Evolutionary conservation across 2,329 filamentous ascomycete genomes (phyloP), one percentile per base, ranked within the genome.

Genomic region (Drechslerella dactyloides): DNA sequence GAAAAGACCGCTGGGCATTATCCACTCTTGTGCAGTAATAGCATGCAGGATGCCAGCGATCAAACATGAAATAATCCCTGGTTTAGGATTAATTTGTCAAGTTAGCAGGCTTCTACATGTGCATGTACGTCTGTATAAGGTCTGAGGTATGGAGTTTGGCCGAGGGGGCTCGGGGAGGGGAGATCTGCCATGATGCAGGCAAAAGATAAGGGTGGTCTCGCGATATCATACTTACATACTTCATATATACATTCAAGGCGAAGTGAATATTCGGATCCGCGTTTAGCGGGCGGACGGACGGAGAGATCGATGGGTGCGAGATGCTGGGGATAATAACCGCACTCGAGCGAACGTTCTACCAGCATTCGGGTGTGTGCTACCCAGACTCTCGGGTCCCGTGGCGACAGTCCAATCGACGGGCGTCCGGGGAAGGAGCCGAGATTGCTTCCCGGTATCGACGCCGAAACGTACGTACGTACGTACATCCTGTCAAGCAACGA

Each of bases 311-410:
- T 42, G 11, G 11, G 15, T 42, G 37, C 15, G 37, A 42, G 37
- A 33, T 33, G 27, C 27, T 33, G 27, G 3, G 37, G n/a, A 42
- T n/a, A 42, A 42, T 42, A 11, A 52, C 50, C 30, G 40, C 57
- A 52, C 61, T 57, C 51, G 23, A 52, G 15, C 19, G 40, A 40
- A 56, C 57, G 24, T 42, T 24, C 37, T 44, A 40, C 44, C 19
- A 23, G 27, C 17, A 30, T 40, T 37, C 4, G 15, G 37, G 37
- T 42, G 37, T 13, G n/a, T 13, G 37, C 19, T 27, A 69, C 19
- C 65, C 65, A 69, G 53, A 69, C 58, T 27, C 46, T 69, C 58
- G 65, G 65, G 58, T 58, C 58, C 65, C 65, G 37, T 52, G 42
- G 48, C 33, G 53, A 53, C 44, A 58, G 65, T 69, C 62, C 65